A percentile compares a stretch with the other conserved stretches of the same genome.
These are phyloP conservation scores for Candida orba DNA, from an alignment of 805 yeast genomes.

Conservation along the genomic window DNA sequence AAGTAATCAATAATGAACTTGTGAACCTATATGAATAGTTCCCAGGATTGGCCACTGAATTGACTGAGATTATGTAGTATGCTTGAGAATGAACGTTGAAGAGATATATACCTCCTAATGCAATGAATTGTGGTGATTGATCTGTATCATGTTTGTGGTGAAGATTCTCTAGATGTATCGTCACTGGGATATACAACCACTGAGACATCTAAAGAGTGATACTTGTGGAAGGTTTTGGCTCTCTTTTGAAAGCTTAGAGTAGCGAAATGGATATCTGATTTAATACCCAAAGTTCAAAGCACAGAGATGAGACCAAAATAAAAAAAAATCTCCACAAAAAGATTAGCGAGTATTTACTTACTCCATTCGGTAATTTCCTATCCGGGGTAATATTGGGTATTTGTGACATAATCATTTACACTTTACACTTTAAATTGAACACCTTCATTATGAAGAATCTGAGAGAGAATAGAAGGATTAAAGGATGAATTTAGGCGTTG, in stretches of 20 bases:
- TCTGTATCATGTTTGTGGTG: constrained; percentile 1
- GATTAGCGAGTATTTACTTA: not conserved
- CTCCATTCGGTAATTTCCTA: not conserved
- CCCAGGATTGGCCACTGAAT: constrained; percentile 12
- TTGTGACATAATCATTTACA: not conserved
- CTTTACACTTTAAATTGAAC: not conserved
- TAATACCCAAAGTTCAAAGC: too few relatives aligned
- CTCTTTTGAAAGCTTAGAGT: not conserved
- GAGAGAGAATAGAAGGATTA: too few relatives aligned
- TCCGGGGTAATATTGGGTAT: not conserved
- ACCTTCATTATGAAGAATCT: too few relatives aligned
- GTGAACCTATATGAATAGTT: constrained; percentile 13
- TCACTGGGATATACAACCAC: constrained; percentile 22
- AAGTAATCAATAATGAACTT: constrained; percentile 7
- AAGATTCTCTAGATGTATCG: constrained; percentile 16
- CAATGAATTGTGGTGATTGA: constrained; percentile 3
- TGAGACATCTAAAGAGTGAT: constrained; percentile 2
- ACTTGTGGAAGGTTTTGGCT: too few relatives aligned
- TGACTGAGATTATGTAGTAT: constrained; percentile 16
- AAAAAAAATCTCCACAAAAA: not conserved
- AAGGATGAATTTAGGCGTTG: not conserved
- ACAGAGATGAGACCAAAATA: not conserved
- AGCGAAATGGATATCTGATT: too few relatives aligned
- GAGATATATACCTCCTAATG: constrained; percentile 20
- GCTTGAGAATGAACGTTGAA: constrained; percentile 6